Conservation (phyloP, 768 basidiomycete genomes). For the Cystoderma amianthinum region DNA sequence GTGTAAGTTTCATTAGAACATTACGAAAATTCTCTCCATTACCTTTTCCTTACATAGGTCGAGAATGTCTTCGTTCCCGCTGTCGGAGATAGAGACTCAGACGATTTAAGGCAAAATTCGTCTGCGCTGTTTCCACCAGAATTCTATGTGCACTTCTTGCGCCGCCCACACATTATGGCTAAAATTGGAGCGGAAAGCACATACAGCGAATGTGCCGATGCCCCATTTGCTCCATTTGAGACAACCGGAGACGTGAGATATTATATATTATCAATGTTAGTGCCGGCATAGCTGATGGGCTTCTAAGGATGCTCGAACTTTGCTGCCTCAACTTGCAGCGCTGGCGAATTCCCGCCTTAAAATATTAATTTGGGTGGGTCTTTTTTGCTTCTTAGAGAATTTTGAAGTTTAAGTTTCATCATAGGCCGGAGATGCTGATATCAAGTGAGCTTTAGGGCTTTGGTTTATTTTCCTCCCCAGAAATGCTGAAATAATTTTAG, state of each 20-base stretch:
- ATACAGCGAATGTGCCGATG: conserved; percentile 43
- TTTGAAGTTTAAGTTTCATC: conserved; percentile 10
- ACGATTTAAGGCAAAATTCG: conserved; percentile 54
- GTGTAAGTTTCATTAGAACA: conserved; percentile 28
- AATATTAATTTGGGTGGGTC: conserved; percentile 38
- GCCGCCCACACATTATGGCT: conserved; percentile 21
- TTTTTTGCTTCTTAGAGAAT: not conserved
- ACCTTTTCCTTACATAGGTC: conserved; percentile 18
- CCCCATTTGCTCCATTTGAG: conserved; percentile 32
- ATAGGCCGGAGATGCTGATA: conserved; percentile 43
- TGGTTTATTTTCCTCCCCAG: not conserved
- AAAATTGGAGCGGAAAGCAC: conserved; percentile 45
- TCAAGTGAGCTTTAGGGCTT: conserved; percentile 27
- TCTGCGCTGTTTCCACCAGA: conserved; percentile 49
- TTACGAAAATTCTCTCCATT: not conserved
- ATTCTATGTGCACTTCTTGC: conserved; percentile 44
- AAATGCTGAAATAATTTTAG: too few relatives aligned
- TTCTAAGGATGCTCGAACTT: conserved; percentile 52
- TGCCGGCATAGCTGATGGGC: too few relatives aligned
- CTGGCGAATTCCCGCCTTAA: conserved; percentile 37
- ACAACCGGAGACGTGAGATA: conserved; percentile 51
- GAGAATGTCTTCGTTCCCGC: conserved; percentile 43
- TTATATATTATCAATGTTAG: too few relatives aligned
- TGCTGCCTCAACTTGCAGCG: conserved; percentile 40
- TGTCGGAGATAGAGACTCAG: conserved; percentile 41